Evolutionary conservation across 2,329 filamentous ascomycete genomes (phyloP), one percentile per base, ranked within the genome.

Genomic region (Penicillium sp.): DNA sequence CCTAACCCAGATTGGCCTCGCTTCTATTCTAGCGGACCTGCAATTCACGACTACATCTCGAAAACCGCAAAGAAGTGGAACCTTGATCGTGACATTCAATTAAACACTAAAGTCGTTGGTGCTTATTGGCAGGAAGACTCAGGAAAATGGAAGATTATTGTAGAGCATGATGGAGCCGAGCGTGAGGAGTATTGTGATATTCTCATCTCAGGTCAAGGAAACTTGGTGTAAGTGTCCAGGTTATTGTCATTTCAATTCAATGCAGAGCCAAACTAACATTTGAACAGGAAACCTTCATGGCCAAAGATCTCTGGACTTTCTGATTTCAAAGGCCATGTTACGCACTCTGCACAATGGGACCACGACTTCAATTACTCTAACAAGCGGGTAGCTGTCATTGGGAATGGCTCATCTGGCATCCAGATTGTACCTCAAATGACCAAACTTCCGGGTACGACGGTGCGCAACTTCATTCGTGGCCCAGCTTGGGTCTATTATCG

Each of bases 41-140:
- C 77, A 51, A 78, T 78, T 30, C 66, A 69, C 11, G 67, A 73
- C 19, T 78, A 78, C 54, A 72, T 76, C 63, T 65, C 72, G 47
- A 51, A 59, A 0, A 68, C 67, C 8, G 73, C 74, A 14, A 68
- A 62, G 44, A 76, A 78, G 55, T 74, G 73, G 53, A 64, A 70
- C 29, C 68, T 76, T 0, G 71, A 73, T 42, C 62, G 70, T n/a
- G 67, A 74, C 35, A 56, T 78, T 10, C 69, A 71, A 42, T 61
- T 75, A 48, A 61, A 69, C 14, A 70, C 72, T 30, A 68, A 67
- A n/a, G 74, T 79, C 1, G 61, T 67, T 8, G 66, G 66, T 19
- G 72, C 75, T 6, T 51, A 61, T 14, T 78, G 76, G 76, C 61
- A 75, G n/a, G 55, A 64, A 32, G 19, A 45, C 2, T 32, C 32